A percentile compares a stretch with the other conserved stretches of the same genome.
phyloP scores from a whole-genome alignment of 2,329 filamentous ascomycete species.

The Fusarium annulatum region DNA sequence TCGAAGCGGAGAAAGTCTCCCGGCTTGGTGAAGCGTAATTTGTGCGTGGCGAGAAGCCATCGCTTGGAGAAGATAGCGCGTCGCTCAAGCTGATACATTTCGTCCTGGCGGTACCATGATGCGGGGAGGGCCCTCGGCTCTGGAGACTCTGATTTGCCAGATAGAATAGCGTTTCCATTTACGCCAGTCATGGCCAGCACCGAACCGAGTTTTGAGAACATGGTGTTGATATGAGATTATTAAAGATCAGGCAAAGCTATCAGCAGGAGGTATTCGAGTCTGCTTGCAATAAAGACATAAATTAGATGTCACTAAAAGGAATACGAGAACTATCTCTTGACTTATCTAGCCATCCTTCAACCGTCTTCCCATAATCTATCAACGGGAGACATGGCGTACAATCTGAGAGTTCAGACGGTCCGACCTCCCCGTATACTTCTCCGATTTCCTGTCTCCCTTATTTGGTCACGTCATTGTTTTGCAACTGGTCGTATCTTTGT shows the following conservation, averaged over 20 bases:
- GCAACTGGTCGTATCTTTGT: background rate
- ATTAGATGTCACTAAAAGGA: background rate
- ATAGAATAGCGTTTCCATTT: background rate
- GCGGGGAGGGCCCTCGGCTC: background rate
- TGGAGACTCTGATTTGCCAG: background rate
- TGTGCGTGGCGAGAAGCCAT: conserved; percentile 10
- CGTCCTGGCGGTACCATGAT: conserved; percentile 7
- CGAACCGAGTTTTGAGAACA: conserved; percentile 1
- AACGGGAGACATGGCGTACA: background rate
- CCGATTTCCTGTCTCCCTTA: no score
- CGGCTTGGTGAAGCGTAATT: background rate
- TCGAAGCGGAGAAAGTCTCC: conserved; percentile 57
- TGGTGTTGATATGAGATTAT: background rate
- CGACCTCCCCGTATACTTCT: background rate
- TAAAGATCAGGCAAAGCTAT: background rate
- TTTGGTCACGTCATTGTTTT: no score
- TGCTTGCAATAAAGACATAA: background rate
- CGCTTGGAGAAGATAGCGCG: conserved; percentile 13
- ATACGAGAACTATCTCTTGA: no score
- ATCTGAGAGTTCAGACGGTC: background rate
- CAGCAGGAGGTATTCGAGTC: background rate
- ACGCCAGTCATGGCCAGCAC: background rate
- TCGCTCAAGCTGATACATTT: conserved; percentile 11
- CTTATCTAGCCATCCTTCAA: background rate
- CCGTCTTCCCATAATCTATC: background rate